Conservation (phyloP, 192 early-diverging fungal genomes). For the Entophlyctis luteolus region DNA sequence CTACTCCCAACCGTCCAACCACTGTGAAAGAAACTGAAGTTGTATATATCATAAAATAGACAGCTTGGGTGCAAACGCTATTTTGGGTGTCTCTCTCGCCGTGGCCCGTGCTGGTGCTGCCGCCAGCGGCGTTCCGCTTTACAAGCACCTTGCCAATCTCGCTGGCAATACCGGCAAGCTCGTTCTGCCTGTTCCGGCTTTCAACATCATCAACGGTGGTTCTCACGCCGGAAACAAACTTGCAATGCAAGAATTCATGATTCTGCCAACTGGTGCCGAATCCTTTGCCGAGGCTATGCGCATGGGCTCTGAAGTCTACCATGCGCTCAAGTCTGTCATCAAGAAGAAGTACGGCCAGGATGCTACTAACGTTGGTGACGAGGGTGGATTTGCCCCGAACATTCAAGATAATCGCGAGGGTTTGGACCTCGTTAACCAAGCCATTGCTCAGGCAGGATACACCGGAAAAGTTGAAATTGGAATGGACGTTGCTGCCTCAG, state of each 20-base stretch:
- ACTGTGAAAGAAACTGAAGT: not conserved
- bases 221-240: conserved; percentile 99
- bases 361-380: conserved; percentile 97
- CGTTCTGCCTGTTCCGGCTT: conserved; percentile 91
- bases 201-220: conserved; percentile 99
- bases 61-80: conserved; percentile 96
- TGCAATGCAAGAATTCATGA: conserved; percentile 99
- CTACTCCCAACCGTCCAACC: not conserved
- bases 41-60: conserved; percentile 12
- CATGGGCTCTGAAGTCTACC: conserved; percentile 97
- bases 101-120: conserved; percentile 93
- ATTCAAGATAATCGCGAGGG: conserved; percentile 96
- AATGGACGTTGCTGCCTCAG: conserved; percentile 95
- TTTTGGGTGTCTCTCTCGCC: conserved; percentile 96
- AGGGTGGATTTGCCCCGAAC: conserved; percentile 99
- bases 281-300: conserved; percentile 95
- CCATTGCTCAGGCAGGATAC: conserved; percentile 93
- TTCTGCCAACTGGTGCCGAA: conserved; percentile 88
- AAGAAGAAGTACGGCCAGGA: conserved; percentile 99
- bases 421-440: conserved; percentile 82
- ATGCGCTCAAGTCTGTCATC: conserved; percentile 92
- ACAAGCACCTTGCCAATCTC: conserved; percentile 89
- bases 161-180: conserved; percentile 76
- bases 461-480: conserved; percentile 94
- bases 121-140: conserved; percentile 82